These are phyloP conservation scores for Candida silvatica DNA, from an alignment of 805 yeast genomes.

Conservation along the genomic window DNA sequence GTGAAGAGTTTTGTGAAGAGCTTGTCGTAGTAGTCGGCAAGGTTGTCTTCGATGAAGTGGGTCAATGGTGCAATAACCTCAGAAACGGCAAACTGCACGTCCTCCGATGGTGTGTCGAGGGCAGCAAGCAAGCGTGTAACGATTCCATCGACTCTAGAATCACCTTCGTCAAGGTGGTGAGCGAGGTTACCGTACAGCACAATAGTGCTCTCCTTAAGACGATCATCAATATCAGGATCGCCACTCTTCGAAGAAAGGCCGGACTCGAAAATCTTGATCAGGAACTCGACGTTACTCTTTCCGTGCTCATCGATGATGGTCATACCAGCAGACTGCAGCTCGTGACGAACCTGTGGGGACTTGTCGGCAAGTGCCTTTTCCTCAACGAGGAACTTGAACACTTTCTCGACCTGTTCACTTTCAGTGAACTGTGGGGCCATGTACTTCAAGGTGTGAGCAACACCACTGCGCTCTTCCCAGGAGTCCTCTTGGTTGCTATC, in stretches of 20 bases:
- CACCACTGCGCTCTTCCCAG: slow-evolving; percentile 82
- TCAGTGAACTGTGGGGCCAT: slow-evolving; percentile 39
- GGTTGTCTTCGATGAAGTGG: slow-evolving; percentile 38
- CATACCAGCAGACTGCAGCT: slow-evolving; percentile 85
- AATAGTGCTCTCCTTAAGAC: slow-evolving; percentile 69
- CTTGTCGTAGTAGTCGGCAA: slow-evolving; percentile 45
- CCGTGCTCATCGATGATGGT: slow-evolving; percentile 64
- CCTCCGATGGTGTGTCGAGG: slow-evolving; percentile 79
- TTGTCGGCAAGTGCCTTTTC: slow-evolving; percentile 68
- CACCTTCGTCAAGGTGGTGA: slow-evolving; percentile 63
- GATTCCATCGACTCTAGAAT: slow-evolving; percentile 55
- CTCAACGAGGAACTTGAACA: slow-evolving; percentile 52
- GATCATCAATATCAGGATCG: slow-evolving; percentile 43
- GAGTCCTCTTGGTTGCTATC: slow-evolving; percentile 56
- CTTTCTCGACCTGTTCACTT: slow-evolving; percentile 34
- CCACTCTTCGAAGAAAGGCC: slow-evolving; percentile 45
- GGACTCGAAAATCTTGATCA: slow-evolving; percentile 75
- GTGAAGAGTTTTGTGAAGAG: slow-evolving; percentile 54
- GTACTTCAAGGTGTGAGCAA: slow-evolving; percentile 57
- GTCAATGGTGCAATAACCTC: slow-evolving; percentile 83
- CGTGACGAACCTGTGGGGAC: slow-evolving; percentile 65
- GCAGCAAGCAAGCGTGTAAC: slow-evolving; percentile 66
- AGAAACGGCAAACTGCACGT: slow-evolving; percentile 82
- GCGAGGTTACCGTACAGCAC: slow-evolving; percentile 89
- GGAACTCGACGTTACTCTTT: slow-evolving; percentile 50